Evolutionary conservation across 2,329 filamentous ascomycete species (phyloP).

Genomic region (Periconia macrospinosa): DNA sequence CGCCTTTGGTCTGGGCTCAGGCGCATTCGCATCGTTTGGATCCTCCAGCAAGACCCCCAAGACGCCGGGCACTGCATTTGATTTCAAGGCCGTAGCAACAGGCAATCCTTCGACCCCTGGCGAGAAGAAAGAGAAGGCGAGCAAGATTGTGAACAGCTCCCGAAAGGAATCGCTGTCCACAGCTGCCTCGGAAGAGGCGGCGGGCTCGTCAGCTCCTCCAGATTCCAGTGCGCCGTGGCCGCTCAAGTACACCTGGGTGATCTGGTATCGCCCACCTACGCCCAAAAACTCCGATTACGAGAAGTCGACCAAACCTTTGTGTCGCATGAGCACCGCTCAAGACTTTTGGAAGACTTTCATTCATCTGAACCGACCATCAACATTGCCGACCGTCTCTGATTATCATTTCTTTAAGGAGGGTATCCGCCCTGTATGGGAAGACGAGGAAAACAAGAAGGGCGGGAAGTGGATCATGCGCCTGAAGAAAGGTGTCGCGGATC

Average conservation of each 20-base stretch:
- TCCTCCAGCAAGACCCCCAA: conserved; percentile 82
- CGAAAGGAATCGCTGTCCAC: conserved; percentile 38
- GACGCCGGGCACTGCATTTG: conserved; percentile 77
- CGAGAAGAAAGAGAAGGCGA: conserved; percentile 60
- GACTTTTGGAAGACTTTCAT: conserved; percentile 89
- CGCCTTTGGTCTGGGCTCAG: conserved; percentile 90
- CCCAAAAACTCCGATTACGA: conserved; percentile 98
- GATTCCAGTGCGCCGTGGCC: conserved; percentile 47
- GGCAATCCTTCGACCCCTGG: conserved; percentile 57
- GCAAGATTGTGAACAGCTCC: conserved; percentile 34
- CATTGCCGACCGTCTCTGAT: conserved; percentile 87
- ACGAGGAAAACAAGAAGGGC: conserved; percentile 92
- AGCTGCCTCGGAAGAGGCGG: conserved; percentile 31
- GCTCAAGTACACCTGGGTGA: conserved; percentile 87
- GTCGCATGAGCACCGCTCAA: conserved; percentile 78
- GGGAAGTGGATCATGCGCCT: conserved; percentile 97
- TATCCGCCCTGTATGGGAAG: conserved; percentile 96
- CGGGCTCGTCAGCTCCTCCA: conserved; percentile 45
- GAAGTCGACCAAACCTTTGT: conserved; percentile 89
- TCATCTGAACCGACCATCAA: conserved; percentile 86
- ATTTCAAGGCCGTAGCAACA: conserved; percentile 64
- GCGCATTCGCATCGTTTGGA: conserved; percentile 95
- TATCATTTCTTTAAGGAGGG: conserved; percentile 98
- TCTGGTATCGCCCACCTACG: conserved; percentile 96
- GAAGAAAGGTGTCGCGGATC: conserved; percentile 95